phyloP scores from a whole-genome alignment of 2,329 filamentous ascomycete genomes.

The Pseudopyricularia javanii region DNA sequence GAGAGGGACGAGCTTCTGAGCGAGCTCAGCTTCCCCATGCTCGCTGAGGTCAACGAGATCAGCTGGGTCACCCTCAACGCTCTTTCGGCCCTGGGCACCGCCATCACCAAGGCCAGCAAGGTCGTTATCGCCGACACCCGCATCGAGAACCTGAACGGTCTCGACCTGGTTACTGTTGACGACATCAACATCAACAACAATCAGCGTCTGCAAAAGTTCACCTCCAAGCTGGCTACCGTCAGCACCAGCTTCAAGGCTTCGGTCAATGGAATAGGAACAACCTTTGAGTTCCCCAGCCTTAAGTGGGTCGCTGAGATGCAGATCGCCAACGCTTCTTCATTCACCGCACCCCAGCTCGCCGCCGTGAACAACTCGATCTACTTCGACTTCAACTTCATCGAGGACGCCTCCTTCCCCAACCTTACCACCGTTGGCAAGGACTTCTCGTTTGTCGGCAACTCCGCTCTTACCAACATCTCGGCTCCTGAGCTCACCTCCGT shows the following conservation, averaged over 20 bases:
- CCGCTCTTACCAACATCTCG: slow-evolving; percentile 57
- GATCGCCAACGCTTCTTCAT: slow-evolving; percentile 64
- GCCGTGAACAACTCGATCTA: slow-evolving; percentile 68
- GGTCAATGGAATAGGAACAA: slow-evolving; percentile 55
- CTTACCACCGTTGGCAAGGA: slow-evolving; percentile 52
- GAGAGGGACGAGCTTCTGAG: slow-evolving; percentile 56
- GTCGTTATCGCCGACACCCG: slow-evolving; percentile 79
- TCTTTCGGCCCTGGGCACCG: slow-evolving; percentile 34
- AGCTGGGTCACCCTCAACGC: slow-evolving; percentile 59
- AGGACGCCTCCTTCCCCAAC: slow-evolving; percentile 51
- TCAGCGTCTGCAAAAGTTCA: slow-evolving; percentile 61
- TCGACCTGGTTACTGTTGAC: slow-evolving; percentile 64
- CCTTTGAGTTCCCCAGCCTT: slow-evolving; percentile 67
- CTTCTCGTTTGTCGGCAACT: slow-evolving; percentile 53
- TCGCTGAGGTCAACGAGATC: slow-evolving; percentile 56
- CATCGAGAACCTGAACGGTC: slow-evolving; percentile 64
- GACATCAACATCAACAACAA: slow-evolving; percentile 86
- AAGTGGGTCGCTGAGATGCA: slow-evolving; percentile 68
- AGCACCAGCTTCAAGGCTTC: slow-evolving; percentile 58
- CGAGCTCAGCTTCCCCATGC: slow-evolving; percentile 51
- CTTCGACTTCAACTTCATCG: slow-evolving; percentile 70
- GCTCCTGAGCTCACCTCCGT: slow-evolving; percentile 57
- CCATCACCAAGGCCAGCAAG: slow-evolving; percentile 51
- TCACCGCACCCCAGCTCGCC: slow-evolving; percentile 62
- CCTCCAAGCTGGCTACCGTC: slow-evolving; percentile 67